These are phyloP conservation scores for Atkinsonella texensis DNA, from an alignment of 2,329 filamentous ascomycete genomes.

Conservation along the genomic window DNA sequence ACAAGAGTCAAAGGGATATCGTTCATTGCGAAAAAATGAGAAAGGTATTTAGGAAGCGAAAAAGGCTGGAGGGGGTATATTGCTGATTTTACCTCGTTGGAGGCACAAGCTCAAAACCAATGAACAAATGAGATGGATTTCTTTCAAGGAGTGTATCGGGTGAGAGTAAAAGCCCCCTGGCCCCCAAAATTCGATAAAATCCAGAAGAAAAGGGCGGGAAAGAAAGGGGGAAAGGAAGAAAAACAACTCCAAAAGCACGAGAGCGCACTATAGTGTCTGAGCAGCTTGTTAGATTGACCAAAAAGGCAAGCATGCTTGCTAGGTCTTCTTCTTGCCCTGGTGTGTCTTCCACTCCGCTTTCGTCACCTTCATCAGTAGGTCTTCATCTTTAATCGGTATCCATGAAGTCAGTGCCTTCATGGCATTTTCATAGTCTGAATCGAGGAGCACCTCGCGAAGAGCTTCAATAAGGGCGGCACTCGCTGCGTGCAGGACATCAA, in stretches of 20 bases:
- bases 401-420: constrained; percentile 96
- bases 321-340: constrained; percentile 32
- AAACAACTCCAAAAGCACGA: constrained; percentile 3
- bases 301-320: constrained; percentile 19
- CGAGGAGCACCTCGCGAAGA: constrained; percentile 74
- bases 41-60: background rate
- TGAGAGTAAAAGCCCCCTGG: background rate
- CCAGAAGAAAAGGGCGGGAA: no score
- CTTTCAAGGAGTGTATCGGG: constrained; percentile 1
- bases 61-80: background rate
- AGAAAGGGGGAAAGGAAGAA: constrained; percentile 5
- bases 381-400: constrained; percentile 88
- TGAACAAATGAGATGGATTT: constrained; percentile 9
- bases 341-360: constrained; percentile 73
- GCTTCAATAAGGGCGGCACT: constrained; percentile 85
- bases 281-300: constrained; percentile 11
- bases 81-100: background rate
- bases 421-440: constrained; percentile 91
- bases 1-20: background rate
- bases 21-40: background rate
- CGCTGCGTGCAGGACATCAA: constrained; percentile 83
- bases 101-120: no score
- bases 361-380: constrained; percentile 82
- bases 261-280: background rate
- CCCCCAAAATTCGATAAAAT: no score